phyloP scores from a whole-genome alignment of 2,329 filamentous ascomycete genomes.

The Fusarium sp. region DNA sequence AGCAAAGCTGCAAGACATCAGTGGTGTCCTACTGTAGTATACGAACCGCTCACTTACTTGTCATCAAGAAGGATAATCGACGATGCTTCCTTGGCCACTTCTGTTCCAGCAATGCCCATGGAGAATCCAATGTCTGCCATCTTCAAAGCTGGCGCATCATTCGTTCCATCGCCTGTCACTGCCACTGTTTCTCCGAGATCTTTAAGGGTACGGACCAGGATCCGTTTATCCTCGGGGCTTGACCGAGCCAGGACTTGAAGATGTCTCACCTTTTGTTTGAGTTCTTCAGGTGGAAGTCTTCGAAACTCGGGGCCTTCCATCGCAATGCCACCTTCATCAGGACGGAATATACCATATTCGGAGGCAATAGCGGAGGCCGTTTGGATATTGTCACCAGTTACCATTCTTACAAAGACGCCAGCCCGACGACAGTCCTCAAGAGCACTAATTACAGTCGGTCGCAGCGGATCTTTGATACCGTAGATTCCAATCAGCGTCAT shows the following conservation, averaged over 20 bases:
- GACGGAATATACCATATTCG: slow-evolving; percentile 53
- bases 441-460: slow-evolving; percentile 68
- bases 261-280: slow-evolving; percentile 64
- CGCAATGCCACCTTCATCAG: slow-evolving; percentile 71
- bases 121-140: slow-evolving; percentile 70
- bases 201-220: slow-evolving; percentile 69
- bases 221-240: slow-evolving; percentile 72
- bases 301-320: slow-evolving; percentile 67
- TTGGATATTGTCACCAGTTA: slow-evolving; percentile 61
- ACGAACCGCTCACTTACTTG: slow-evolving; percentile 48
- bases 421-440: slow-evolving; percentile 71
- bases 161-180: slow-evolving; percentile 70
- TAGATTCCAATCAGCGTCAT: slow-evolving; percentile 60
- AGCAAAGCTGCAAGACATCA: slow-evolving; percentile 51
- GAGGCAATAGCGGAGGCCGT: slow-evolving; percentile 56
- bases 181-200: slow-evolving; percentile 68
- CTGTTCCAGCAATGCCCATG: slow-evolving; percentile 72
- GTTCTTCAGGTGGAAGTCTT: slow-evolving; percentile 60
- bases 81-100: slow-evolving; percentile 70
- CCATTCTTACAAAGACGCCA: slow-evolving; percentile 73
- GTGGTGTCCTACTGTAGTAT: neutral
- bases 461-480: slow-evolving; percentile 74
- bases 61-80: slow-evolving; percentile 70
- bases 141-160: slow-evolving; percentile 68
- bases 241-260: slow-evolving; percentile 72